Base-by-base conservation (phyloP, 1,284 basidiomycete species). In the Mycena citricolor region DNA sequence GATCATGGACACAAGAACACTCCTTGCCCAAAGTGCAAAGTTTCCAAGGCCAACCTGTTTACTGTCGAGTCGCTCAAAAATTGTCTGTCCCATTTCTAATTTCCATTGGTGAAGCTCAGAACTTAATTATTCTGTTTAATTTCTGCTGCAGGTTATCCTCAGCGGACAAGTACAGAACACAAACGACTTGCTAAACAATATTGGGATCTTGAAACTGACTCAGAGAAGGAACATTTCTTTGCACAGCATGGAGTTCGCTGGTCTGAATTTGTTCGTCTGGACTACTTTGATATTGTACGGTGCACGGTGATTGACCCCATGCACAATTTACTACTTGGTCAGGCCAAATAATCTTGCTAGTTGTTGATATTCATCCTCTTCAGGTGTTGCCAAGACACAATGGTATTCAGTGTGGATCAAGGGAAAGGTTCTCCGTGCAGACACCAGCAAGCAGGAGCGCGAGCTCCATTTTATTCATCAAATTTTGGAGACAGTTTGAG, bases 391-490 rank as follows among this genome's bases (percentile, higher is more conserved):
- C 2, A 66, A 66, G 34, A 59, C 55, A 0, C 63, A 65, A 25
- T 64, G 63, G 44, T 66, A 64, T 38, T 51, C 60, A 26, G 61
- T 63, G 7, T 65, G 63, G 63, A 54, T 64, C 1, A 57, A 61
- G 19, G 13, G 36, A 7, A 61, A 61, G 28, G 53, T 64, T 5
- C 46, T 64, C 4, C 44, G 54, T 2, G 36, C 54, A 16, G 31
- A 46, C 1, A 54, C 58, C 25, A 54, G 51, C 4, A 47, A 60
- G 13, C 57, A 62, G 36, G 48, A 63, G 3, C 35, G 49, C 1
- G 26, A n/a, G 4, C 42, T 65, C 4, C 63, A 66, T 32, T 47
- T 47, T 2, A 42, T 63, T 2, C 42, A 65, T 39, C 26, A 38
- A 2, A 54, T 60, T 41, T 39, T 59, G 1, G 39, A 46, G n/a